These are phyloP conservation scores for Backusella luteola DNA, from an alignment of 192 early-diverging fungal species.

Conservation along the genomic window DNA sequence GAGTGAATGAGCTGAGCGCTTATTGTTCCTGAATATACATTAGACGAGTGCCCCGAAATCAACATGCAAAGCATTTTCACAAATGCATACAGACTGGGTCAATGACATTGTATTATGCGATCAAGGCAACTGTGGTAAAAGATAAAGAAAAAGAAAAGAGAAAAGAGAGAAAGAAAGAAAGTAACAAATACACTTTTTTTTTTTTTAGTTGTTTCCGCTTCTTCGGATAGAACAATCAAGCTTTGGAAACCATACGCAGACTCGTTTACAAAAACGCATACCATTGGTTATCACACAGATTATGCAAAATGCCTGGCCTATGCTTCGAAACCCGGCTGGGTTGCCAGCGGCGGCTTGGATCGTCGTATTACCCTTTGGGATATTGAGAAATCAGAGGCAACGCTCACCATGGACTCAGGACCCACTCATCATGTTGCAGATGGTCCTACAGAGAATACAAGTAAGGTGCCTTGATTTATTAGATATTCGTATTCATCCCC, in stretches of 20 bases:
- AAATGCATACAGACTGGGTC: slow-evolving; percentile 94
- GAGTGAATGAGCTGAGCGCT: too few relatives aligned
- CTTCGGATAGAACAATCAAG: slow-evolving; percentile 86
- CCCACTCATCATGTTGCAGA: background rate
- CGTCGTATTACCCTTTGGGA: slow-evolving; percentile 90
- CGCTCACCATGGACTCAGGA: slow-evolving; percentile 8
- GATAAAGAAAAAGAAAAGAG: background rate
- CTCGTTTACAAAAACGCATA: slow-evolving; percentile 43
- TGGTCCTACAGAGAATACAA: background rate
- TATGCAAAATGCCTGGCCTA: slow-evolving; percentile 90
- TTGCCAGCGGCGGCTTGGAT: slow-evolving; percentile 91
- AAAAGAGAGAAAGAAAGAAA: background rate
- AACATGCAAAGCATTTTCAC: slow-evolving; percentile 63
- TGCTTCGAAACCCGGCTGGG: slow-evolving; percentile 66
- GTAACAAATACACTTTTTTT: background rate
- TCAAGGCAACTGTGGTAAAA: slow-evolving; percentile 59
- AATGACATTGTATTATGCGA: slow-evolving; percentile 88
- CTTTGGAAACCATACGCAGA: slow-evolving; percentile 67
- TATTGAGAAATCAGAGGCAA: slow-evolving; percentile 52
- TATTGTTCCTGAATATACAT: too few relatives aligned
- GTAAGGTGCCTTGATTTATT: background rate
- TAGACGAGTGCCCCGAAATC: slow-evolving; percentile 42
- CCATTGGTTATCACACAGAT: slow-evolving; percentile 84
- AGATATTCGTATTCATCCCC: background rate
- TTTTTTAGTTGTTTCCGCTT: slow-evolving; percentile 71